Percentiles rank a stretch among this genome's conserved stretches.
Conservation (phyloP, 441 rosid genomes). For the Arabidopsis lyrata region DNA sequence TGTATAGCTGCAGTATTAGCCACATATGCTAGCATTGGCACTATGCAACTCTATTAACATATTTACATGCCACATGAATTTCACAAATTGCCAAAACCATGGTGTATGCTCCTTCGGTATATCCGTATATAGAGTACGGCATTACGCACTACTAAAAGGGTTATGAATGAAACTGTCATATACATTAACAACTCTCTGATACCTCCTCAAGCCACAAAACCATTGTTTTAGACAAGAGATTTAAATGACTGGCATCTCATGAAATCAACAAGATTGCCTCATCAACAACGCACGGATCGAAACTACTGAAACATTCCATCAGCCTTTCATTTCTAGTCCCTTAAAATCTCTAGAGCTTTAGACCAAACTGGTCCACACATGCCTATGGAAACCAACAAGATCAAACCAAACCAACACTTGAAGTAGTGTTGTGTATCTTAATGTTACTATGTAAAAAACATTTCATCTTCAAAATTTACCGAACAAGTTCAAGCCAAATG, state of each 20-base stretch:
- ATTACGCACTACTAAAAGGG: neutral
- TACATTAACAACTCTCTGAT: neutral
- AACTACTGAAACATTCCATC: neutral
- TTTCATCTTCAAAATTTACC: too few species aligned
- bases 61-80: neutral
- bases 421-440: too few species aligned
- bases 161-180: neutral
- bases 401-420: too few species aligned
- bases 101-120: neutral
- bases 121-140: neutral
- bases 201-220: neutral
- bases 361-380: too few species aligned
- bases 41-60: neutral
- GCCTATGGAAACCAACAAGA: too few species aligned
- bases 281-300: neutral
- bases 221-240: neutral
- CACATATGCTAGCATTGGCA: neutral
- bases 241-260: neutral
- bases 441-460: too few species aligned
- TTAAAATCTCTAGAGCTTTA: too few species aligned
- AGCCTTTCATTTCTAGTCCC: too few species aligned
- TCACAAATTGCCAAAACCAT: neutral
- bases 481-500: too few species aligned
- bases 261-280: neutral
- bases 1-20: neutral